Conservation (phyloP, 768 basidiomycete species). For the Hericium alpestre region DNA sequence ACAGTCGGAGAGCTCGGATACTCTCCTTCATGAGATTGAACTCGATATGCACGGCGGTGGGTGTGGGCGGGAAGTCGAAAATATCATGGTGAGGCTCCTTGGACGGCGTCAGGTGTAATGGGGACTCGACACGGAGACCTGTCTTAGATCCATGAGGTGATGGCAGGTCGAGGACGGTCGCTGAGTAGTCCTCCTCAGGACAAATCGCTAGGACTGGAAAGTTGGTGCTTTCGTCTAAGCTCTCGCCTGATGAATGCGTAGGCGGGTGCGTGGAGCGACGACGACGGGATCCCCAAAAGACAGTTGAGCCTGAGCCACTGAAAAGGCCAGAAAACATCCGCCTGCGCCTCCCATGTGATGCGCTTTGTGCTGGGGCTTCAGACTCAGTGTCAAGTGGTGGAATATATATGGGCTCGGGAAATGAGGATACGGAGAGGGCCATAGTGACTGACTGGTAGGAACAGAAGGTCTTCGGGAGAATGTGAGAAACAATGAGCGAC, state of each 20-base stretch:
- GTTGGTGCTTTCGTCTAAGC: neutral
- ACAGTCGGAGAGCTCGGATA: neutral
- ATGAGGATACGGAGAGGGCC: constrained; percentile 13
- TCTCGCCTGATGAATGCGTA: neutral
- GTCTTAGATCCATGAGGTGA: too few relatives aligned
- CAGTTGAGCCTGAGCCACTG: neutral
- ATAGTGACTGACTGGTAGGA: neutral
- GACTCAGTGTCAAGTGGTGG: neutral
- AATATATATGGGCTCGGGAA: constrained; percentile 6
- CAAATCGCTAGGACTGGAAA: neutral
- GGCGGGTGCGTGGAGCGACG: neutral
- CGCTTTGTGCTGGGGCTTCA: neutral
- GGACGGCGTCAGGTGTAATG: neutral
- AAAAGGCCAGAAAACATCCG: constrained; percentile 2
- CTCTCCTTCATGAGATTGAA: neutral
- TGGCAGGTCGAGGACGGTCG: neutral
- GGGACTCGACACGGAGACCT: neutral
- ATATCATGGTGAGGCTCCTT: neutral
- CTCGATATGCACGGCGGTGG: neutral
- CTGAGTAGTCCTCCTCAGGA: neutral
- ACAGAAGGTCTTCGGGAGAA: neutral
- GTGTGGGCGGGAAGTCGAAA: neutral
- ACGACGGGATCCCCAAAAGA: neutral
- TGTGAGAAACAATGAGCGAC: neutral
- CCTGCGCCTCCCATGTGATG: neutral